Percentiles rank a stretch among this genome's conserved stretches.
phyloP scores from a whole-genome alignment of 257 asterid species.

The Scutellaria barbata region DNA sequence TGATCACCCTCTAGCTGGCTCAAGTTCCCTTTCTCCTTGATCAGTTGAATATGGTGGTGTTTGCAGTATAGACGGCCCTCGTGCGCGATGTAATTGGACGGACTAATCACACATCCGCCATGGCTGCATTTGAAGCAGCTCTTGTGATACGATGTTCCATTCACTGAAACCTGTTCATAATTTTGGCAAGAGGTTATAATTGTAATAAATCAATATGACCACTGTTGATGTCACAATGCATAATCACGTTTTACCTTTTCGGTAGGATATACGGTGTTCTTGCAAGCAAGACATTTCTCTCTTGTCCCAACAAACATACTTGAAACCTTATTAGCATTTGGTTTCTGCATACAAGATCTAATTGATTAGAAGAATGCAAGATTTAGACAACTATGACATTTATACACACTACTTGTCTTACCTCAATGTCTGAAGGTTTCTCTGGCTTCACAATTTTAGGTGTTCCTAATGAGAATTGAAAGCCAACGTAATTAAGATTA shows the following conservation, averaged over 20 bases:
- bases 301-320: slow-evolving; percentile 87
- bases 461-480: slow-evolving; percentile 60
- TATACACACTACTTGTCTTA: slow-evolving; percentile 29
- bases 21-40: slow-evolving; percentile 96
- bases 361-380: neutral
- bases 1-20: slow-evolving; percentile 93
- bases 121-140: slow-evolving; percentile 95
- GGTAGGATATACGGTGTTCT: slow-evolving; percentile 81
- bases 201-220: too few species aligned
- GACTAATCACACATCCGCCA: slow-evolving; percentile 96
- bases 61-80: slow-evolving; percentile 96
- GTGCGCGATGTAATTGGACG: slow-evolving; percentile 91
- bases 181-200: too few species aligned
- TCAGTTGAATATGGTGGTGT: slow-evolving; percentile 96
- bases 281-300: slow-evolving; percentile 81
- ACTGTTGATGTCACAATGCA: neutral
- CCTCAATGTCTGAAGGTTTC: slow-evolving; percentile 69
- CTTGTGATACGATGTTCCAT: slow-evolving; percentile 90
- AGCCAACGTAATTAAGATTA: neutral
- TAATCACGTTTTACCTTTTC: slow-evolving; percentile 67
- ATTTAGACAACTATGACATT: neutral
- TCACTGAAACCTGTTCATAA: slow-evolving; percentile 72
- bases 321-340: slow-evolving; percentile 68
- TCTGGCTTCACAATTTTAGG: slow-evolving; percentile 91
- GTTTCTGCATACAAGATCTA: slow-evolving; percentile 54